These are phyloP conservation scores for Bothia castanella DNA, from an alignment of 1,284 basidiomycete genomes.

Conservation along the genomic window DNA sequence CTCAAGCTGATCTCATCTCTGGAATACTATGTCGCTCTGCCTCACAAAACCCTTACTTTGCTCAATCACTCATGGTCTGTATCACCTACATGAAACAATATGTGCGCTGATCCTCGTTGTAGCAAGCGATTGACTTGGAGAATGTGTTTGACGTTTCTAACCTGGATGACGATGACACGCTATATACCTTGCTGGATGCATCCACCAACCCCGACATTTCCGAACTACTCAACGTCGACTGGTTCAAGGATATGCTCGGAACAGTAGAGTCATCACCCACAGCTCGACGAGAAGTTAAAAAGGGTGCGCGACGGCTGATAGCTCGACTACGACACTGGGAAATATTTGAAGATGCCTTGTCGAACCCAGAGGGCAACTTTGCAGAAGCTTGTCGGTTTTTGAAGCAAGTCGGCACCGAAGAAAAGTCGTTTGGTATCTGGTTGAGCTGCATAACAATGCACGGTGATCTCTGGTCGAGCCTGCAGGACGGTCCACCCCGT, in stretches of 20 bases:
- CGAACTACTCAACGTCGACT: slow-evolving; percentile 35
- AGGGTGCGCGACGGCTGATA: slow-evolving; percentile 43
- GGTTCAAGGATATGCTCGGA: slow-evolving; percentile 39
- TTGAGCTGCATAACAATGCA: slow-evolving; percentile 61
- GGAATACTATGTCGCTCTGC: slow-evolving; percentile 58
- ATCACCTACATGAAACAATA: background rate
- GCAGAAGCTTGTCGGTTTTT: slow-evolving; percentile 44
- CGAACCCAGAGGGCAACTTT: slow-evolving; percentile 50
- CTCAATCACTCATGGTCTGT: slow-evolving; percentile 45
- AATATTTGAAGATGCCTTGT: slow-evolving; percentile 55
- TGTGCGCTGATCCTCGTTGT: slow-evolving; percentile 10
- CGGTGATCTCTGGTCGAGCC: slow-evolving; percentile 40
- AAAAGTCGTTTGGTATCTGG: slow-evolving; percentile 67
- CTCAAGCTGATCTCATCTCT: slow-evolving; percentile 56
- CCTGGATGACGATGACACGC: slow-evolving; percentile 50
- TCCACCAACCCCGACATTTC: slow-evolving; percentile 62
- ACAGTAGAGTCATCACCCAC: slow-evolving; percentile 40
- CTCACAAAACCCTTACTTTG: slow-evolving; percentile 53
- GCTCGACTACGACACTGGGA: slow-evolving; percentile 57
- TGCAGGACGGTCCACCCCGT: slow-evolving; percentile 15
- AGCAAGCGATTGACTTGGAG: slow-evolving; percentile 55
- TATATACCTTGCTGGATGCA: slow-evolving; percentile 57
- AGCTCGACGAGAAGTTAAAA: slow-evolving; percentile 40
- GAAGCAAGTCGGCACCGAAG: slow-evolving; percentile 57
- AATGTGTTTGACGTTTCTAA: slow-evolving; percentile 50